Conservation (phyloP, 306 rosid genomes). For the Fragaria ananassa region DNA sequence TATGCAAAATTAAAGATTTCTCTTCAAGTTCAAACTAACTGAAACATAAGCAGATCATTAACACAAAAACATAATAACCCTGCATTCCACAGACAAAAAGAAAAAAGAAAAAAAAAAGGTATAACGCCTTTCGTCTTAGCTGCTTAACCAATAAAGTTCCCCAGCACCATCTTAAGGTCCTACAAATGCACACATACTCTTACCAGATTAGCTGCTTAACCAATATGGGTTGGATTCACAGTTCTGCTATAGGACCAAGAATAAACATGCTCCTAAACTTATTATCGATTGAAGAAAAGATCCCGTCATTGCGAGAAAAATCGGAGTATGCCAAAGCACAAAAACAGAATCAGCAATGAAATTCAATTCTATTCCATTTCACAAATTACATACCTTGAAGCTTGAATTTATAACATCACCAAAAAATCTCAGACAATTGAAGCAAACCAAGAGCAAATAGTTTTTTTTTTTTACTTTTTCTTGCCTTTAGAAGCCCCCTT, state of each 20-base stretch:
- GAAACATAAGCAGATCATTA: background rate
- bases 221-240: background rate
- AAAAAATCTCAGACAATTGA: background rate
- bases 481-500: slow-evolving; percentile 60
- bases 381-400: background rate
- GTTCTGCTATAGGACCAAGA: background rate
- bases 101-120: background rate
- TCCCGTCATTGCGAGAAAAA: background rate
- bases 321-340: background rate
- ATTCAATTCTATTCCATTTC: slow-evolving; percentile 2
- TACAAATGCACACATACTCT: no score
- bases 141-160: background rate
- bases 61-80: background rate
- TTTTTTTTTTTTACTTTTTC: slow-evolving; percentile 48
- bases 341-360: slow-evolving; percentile 7
- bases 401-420: slow-evolving; percentile 6
- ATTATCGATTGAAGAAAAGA: background rate
- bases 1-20: no score
- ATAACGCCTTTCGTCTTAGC: background rate
- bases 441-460: background rate
- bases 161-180: background rate
- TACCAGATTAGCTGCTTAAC: background rate
- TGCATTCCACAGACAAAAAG: background rate
- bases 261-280: background rate
- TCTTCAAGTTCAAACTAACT: background rate